Evolutionary conservation across 176 grass and related monocot species (phyloP), one percentile per base, ranked within the genome.

Genomic region (Alloteropsis semialata): DNA sequence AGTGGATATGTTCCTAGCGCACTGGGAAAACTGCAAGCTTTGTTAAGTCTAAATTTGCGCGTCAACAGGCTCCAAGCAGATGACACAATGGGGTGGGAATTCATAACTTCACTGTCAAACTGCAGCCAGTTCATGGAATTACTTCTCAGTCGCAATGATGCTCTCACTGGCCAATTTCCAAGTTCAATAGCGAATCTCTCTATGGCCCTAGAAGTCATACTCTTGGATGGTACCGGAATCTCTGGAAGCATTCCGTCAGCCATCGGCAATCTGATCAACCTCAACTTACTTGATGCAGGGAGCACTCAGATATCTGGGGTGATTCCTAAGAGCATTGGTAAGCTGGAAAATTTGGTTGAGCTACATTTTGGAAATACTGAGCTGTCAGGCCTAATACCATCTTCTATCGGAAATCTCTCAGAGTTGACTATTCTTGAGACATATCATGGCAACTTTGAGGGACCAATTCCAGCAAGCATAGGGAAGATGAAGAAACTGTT

Each of bases 221-320:
- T 6, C 14, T 11, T 76, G 0, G 60, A 12, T 2, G 11, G 17
- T 18, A 56, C 16, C 54, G 14, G 12, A 7, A 54, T 84, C 10
- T 76, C 46, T 8, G 82, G 82, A 18, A 17, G 34, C 13, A 84
- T 84, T 6, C 71, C 78, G 0, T 69, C 65, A 3, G 24, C 18
- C 32, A 81, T 69, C 48, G 15, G 78, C n/a, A 81, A 81, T 81
- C 24, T 82, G 51, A 37, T 82, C 5, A 27, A 37, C 21, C 79
- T 82, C 6, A 8, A 54, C 1, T 1, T 39, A 3, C 62, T 80
- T 4, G 2, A 9, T 25, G 3, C 46, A 11, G 33, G 2, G 0
- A 61, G 63, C 63, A 63, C 71, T 76, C 55, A 1, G n/a, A 48
- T 76, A 43, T 66, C 45, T 0, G 81, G 72, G 29, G 2, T 44